Percentiles rank a stretch among this genome's conserved stretches.
Conservation (phyloP, 495 filamentous ascomycete genomes). For the Penicillium diatomitis region DNA sequence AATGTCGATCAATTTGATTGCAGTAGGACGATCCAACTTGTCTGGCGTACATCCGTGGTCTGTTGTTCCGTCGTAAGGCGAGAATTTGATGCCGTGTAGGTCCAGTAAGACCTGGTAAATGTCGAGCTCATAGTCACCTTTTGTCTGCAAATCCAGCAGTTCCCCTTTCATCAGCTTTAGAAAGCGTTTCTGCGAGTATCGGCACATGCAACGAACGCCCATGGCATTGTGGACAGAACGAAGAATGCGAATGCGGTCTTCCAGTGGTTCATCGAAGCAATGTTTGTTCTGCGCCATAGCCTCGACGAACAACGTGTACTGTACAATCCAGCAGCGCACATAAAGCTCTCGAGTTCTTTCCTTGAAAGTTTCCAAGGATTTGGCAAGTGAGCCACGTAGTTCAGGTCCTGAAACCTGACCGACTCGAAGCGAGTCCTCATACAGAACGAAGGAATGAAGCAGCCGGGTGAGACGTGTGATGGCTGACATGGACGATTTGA, state of each 20-base stretch:
- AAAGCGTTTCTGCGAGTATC: conserved; percentile 74
- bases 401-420: conserved; percentile 46
- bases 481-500: conserved; percentile 59
- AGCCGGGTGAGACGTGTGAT: conserved; percentile 58
- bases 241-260: conserved; percentile 65
- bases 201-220: conserved; percentile 81
- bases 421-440: conserved; percentile 72
- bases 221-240: conserved; percentile 72
- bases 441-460: conserved; percentile 67
- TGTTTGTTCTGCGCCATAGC: conserved; percentile 57
- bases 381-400: conserved; percentile 34
- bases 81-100: conserved; percentile 74
- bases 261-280: conserved; percentile 51
- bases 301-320: conserved; percentile 66
- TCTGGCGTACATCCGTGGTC: conserved; percentile 73
- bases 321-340: conserved; percentile 75
- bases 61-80: conserved; percentile 53
- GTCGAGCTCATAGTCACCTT: conserved; percentile 66
- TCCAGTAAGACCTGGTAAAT: conserved; percentile 83
- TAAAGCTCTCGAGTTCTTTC: conserved; percentile 81
- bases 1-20: conserved; percentile 70
- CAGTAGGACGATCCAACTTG: conserved; percentile 64
- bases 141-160: conserved; percentile 50
- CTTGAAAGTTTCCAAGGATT: conserved; percentile 46
- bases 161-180: conserved; percentile 84